Evolutionary conservation across 768 basidiomycete species (phyloP).

Genomic region (Leucosporidium scottii): DNA sequence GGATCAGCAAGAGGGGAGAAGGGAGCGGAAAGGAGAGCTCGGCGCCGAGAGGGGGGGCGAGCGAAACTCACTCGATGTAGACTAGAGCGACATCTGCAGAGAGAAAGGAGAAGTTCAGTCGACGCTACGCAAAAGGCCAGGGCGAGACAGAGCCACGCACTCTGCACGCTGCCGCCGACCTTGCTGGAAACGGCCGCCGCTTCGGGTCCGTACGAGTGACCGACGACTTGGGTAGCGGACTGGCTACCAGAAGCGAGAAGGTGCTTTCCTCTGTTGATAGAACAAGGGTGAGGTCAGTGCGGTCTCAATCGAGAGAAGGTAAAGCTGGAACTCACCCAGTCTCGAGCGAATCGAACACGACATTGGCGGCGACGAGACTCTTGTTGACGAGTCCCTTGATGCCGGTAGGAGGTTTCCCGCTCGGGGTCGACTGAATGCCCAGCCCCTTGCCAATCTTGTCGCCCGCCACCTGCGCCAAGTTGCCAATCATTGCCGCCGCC

Average conservation of each 20-base stretch:
- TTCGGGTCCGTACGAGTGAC: slow-evolving; percentile 43
- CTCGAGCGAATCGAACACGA: slow-evolving; percentile 26
- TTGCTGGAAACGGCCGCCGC: slow-evolving; percentile 40
- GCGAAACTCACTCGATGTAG: slow-evolving; percentile 38
- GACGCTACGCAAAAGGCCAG: not conserved
- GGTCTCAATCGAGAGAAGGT: no score
- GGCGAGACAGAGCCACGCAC: not conserved
- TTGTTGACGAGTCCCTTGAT: slow-evolving; percentile 9
- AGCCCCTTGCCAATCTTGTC: slow-evolving; percentile 18
- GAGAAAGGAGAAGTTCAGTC: no score
- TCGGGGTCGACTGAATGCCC: slow-evolving; percentile 13
- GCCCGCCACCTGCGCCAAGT: slow-evolving; percentile 3
- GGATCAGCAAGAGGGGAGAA: no score
- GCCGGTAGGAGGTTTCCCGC: slow-evolving; percentile 1
- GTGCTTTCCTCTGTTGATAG: slow-evolving; percentile 13
- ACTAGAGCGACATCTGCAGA: slow-evolving; percentile 41
- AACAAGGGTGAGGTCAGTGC: not conserved
- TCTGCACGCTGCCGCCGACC: slow-evolving; percentile 40
- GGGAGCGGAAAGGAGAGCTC: no score
- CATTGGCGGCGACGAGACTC: slow-evolving; percentile 17
- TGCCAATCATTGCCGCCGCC: slow-evolving; percentile 11
- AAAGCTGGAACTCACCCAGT: slow-evolving; percentile 37
- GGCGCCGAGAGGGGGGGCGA: no score
- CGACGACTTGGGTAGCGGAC: slow-evolving; percentile 20
- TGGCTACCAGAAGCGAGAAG: slow-evolving; percentile 13